Evolutionary conservation across 2,329 filamentous ascomycete species (phyloP), one percentile per base, ranked within the genome.

Genomic region (Pseudogymnoascus sp.): DNA sequence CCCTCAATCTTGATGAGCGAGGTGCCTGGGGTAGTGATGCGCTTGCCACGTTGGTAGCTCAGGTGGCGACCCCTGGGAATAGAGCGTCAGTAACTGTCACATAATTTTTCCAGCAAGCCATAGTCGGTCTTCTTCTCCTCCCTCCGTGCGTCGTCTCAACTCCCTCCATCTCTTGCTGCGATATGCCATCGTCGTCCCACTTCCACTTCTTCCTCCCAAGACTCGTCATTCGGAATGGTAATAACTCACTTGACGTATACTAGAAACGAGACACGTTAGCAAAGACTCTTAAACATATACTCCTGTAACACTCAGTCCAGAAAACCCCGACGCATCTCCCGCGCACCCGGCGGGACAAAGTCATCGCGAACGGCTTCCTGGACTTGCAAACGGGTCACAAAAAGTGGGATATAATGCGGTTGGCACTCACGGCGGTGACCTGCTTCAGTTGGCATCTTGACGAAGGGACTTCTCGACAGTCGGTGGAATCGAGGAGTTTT

Each of bases 1-100:
- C 93, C 93, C 86, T 99, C 93, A 77, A 99, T 96, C 88, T 97
- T 95, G 83, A 99, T 90, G 82, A 98, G 85, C 79, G 90, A 90
- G 75, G 90, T 96, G 82, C 89, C 88, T 75, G 93, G 89, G 85
- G 90, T 92, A 78, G 88, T 92, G 82, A 85, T 89, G 83, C 91
- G 90, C 85, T 96, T 93, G 79, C 89, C 90, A 81, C 93, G 90
- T 86, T 96, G 89, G 86, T 96, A 97, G 83, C 90, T 93, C 83
- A 98, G 84, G 88, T 98, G 93, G 83, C 92, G 93, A 85, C 92
- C 93, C 92, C 91, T 96, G 78, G 69, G 70, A 67, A 34, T 62
- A 65, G 28, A 39, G 28, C 34, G 54, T 60, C 54, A 60, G 54
- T 60, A 60, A 28, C 3, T 31, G 21, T 36, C 54, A 36, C 19